phyloP scores from a whole-genome alignment of 331 rosid species.

The Malus hybrid region DNA sequence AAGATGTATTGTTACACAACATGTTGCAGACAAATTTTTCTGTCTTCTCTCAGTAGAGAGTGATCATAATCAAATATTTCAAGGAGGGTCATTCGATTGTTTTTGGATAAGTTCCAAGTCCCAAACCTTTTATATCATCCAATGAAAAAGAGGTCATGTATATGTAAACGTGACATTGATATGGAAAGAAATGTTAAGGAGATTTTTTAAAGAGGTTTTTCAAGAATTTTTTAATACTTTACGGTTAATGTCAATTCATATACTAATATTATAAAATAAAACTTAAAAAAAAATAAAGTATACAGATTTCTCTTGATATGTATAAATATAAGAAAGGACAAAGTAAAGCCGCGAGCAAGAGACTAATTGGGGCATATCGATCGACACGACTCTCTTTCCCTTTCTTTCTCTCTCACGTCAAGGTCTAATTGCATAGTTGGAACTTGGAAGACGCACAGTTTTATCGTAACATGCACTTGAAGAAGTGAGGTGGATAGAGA shows the following conservation, averaged over 20 bases:
- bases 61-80: not conserved
- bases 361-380: not conserved
- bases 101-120: not conserved
- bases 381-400: not conserved
- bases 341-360: not conserved
- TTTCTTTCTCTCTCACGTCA: not conserved
- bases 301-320: not conserved
- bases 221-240: too few relatives aligned
- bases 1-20: not conserved
- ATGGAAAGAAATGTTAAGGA: too few relatives aligned
- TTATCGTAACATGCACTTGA: not conserved
- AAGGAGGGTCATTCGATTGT: not conserved
- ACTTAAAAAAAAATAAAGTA: too few relatives aligned
- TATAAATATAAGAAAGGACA: not conserved
- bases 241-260: too few relatives aligned
- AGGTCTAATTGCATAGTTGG: not conserved
- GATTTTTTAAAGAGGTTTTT: too few relatives aligned
- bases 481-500: not conserved
- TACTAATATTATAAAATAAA: too few relatives aligned
- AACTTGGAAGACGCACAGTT: not conserved
- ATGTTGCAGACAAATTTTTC: not conserved
- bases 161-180: not conserved
- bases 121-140: too few relatives aligned
- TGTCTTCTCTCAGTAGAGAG: not conserved
- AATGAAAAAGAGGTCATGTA: not conserved